Evolutionary conservation across 176 grass and related monocot genomes (phyloP), one percentile per base, ranked within the genome.

Genomic region (Puccinellia tenuiflora): DNA sequence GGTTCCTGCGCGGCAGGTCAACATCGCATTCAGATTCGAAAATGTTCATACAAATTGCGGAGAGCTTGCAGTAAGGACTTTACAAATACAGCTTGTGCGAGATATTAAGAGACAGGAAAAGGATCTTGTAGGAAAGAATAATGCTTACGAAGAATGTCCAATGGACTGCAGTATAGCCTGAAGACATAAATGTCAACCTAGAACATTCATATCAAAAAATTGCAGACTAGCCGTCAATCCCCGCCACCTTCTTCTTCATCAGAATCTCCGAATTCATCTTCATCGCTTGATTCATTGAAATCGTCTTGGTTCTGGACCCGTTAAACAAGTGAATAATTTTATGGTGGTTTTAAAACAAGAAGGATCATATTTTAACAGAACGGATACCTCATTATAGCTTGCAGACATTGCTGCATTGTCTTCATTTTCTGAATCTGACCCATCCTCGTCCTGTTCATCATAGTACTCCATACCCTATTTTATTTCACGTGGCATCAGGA

Each of bases 381-480:
- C 25, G 9, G 45, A 81, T 86, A 96, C 93, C 86, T 89, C 57
- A 35, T 77, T 66, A n/a, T 79, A 81, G 52, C 57, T 76, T 62
- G 24, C 62, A 81, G 57, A 77, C 1, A 43, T 26, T 6, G 29
- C 11, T 46, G 2, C 51, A 7, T 37, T 53, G 47, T 74, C 50
- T n/a, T 88, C 77, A 24, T 65, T 71, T 88, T 85, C 85, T 46
- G 88, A 90, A 70, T 77, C 79, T 79, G 86, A 94, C 35, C 11
- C 73, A 70, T 91, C 89, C 39, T 81, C 78, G 9, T 52, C 75
- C 76, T 77, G 26, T 86, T 87, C 88, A 35, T 90, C 87, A 26
- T 87, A 82, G 28, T 78, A 89, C 52, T 88, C 86, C 31, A 98
- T 90, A 34, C 91, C 92, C 96, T 98, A 56, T 78, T 87, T 87